A percentile compares a stretch with the other conserved stretches of the same genome.
phyloP scores from a whole-genome alignment of 768 basidiomycete species.

The Thelephora aurantiotincta region DNA sequence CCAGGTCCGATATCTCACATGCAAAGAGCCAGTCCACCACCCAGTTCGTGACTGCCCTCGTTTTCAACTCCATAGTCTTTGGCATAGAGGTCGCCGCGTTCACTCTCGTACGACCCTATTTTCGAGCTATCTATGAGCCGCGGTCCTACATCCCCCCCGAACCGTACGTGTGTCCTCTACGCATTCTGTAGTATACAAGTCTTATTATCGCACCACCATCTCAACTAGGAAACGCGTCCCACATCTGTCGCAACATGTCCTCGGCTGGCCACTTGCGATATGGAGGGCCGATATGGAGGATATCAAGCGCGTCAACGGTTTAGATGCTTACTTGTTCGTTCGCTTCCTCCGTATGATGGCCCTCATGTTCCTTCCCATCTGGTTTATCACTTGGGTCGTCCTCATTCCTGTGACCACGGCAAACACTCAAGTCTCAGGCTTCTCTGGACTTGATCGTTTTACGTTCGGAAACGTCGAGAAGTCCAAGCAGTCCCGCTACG shows the following conservation, averaged over 20 bases:
- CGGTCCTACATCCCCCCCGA: constrained; percentile 49
- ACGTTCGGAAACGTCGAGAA: constrained; percentile 67
- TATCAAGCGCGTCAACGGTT: constrained; percentile 57
- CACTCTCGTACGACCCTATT: constrained; percentile 71
- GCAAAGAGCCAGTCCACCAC: constrained; percentile 52
- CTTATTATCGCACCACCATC: constrained; percentile 5
- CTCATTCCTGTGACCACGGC: constrained; percentile 65
- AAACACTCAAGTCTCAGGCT: constrained; percentile 28
- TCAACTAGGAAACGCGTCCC: constrained; percentile 38
- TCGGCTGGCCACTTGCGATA: constrained; percentile 58
- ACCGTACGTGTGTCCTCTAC: constrained; percentile 18
- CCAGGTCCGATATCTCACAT: constrained; percentile 25
- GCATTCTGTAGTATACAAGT: neutral
- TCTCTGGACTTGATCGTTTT: constrained; percentile 51
- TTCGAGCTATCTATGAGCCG: constrained; percentile 84
- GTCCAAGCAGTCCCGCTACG: constrained; percentile 41
- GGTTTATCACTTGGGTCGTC: constrained; percentile 78
- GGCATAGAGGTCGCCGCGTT: constrained; percentile 59
- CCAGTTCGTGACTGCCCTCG: constrained; percentile 75
- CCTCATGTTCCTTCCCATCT: constrained; percentile 76
- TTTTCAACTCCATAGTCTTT: constrained; percentile 68
- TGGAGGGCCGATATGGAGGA: constrained; percentile 45
- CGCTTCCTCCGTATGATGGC: constrained; percentile 81
- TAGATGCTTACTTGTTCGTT: constrained; percentile 90
- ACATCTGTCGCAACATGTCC: constrained; percentile 32